Conservation (phyloP, 306 rosid species). For the Quercus cerris region DNA sequence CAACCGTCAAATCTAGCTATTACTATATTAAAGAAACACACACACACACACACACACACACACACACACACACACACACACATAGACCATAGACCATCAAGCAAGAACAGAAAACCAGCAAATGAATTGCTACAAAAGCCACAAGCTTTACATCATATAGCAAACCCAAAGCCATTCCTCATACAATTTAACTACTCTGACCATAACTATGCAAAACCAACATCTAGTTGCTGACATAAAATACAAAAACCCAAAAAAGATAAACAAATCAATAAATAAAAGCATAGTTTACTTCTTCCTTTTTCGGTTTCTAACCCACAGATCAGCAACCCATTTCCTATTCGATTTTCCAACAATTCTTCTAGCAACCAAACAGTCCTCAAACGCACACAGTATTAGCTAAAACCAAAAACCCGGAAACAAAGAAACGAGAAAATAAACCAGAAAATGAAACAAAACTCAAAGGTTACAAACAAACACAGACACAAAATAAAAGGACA, state of each 20-base stretch:
- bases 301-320: neutral
- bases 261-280: no score
- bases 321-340: neutral
- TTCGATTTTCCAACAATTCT: neutral
- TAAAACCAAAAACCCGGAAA: neutral
- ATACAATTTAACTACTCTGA: no score
- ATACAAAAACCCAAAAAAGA: no score
- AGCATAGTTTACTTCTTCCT: no score
- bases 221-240: no score
- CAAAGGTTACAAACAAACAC: neutral
- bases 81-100: neutral
- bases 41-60: no score
- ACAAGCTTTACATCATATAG: neutral
- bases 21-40: neutral
- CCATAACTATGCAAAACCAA: no score
- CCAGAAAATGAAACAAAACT: neutral
- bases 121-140: neutral
- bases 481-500: neutral
- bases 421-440: neutral
- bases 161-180: neutral
- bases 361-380: neutral
- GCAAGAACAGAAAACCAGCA: neutral
- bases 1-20: neutral
- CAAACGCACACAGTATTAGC: neutral
- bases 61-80: no score